These are phyloP conservation scores for Entomortierella beljakovae DNA, from an alignment of 192 early-diverging fungal species.

Conservation along the genomic window DNA sequence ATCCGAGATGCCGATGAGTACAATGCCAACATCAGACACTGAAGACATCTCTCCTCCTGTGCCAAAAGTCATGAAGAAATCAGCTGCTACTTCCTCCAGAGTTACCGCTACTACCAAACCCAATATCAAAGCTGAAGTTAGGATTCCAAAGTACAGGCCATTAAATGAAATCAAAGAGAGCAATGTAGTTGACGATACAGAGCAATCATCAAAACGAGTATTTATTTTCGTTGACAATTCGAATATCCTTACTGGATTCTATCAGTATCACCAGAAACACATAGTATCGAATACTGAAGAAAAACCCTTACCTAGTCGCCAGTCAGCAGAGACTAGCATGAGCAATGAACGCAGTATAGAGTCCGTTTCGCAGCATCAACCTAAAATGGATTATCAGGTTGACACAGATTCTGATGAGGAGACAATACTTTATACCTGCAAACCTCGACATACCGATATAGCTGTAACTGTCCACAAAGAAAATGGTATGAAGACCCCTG, in stretches of 20 bases:
- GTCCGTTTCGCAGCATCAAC: not conserved
- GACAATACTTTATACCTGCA: conserved; percentile 4
- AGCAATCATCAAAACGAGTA: conserved; percentile 5
- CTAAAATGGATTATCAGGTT: not conserved
- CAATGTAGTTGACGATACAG: not conserved
- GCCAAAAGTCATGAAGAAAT: too few species aligned
- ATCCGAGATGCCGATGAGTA: not conserved
- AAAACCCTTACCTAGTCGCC: not conserved
- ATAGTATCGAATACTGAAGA: not conserved
- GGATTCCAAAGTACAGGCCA: not conserved
- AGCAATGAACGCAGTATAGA: not conserved
- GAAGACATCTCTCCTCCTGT: too few species aligned
- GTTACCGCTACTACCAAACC: not conserved
- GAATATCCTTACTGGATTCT: conserved; percentile 57
- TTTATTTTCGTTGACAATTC: conserved; percentile 63
- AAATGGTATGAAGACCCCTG: not conserved
- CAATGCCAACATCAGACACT: not conserved
- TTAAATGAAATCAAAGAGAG: not conserved
- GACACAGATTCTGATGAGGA: conserved; percentile 17
- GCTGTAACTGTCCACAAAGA: too few species aligned
- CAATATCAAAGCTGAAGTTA: not conserved
- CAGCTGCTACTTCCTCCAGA: too few species aligned
- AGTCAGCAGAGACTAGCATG: not conserved
- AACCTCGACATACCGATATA: not conserved
- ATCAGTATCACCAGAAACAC: conserved; percentile 25